These are phyloP conservation scores for Massarina eburnea DNA, from an alignment of 2,329 filamentous ascomycete species.

Conservation along the genomic window DNA sequence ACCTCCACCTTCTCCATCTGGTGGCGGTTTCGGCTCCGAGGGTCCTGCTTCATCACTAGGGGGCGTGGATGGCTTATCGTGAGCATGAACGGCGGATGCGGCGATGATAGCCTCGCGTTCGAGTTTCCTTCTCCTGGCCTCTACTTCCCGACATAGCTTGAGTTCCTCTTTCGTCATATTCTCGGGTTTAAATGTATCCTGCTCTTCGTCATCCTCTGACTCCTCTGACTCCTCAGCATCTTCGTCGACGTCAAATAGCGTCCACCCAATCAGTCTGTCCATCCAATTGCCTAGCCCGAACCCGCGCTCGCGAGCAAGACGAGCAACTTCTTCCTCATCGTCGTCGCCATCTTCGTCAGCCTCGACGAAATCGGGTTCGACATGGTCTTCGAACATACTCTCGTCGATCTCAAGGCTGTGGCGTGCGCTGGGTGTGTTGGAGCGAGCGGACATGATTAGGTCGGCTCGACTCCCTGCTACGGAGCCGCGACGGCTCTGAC, in stretches of 20 bases:
- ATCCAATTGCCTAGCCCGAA: constrained; percentile 60
- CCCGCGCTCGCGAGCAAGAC: constrained; percentile 53
- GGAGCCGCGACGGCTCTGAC: constrained; percentile 38
- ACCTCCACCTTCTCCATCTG: constrained; percentile 45
- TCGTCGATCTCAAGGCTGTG: constrained; percentile 36
- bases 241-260: constrained; percentile 57
- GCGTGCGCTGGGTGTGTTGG: constrained; percentile 19
- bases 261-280: constrained; percentile 61
- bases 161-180: constrained; percentile 42
- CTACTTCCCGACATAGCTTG: constrained; percentile 39
- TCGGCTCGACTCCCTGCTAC: constrained; percentile 41
- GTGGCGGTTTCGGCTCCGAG: constrained; percentile 15
- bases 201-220: constrained; percentile 23
- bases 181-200: constrained; percentile 28
- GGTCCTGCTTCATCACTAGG: constrained; percentile 7
- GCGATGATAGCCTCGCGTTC: constrained; percentile 41
- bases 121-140: constrained; percentile 38
- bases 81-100: constrained; percentile 41
- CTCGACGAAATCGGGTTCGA: constrained; percentile 56
- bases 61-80: constrained; percentile 19
- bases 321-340: constrained; percentile 57
- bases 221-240: constrained; percentile 46
- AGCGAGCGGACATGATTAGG: constrained; percentile 36
- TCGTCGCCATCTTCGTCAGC: constrained; percentile 44
- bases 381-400: constrained; percentile 19